phyloP scores from a whole-genome alignment of 441 rosid species.

The Adansonia madagascariensis region DNA sequence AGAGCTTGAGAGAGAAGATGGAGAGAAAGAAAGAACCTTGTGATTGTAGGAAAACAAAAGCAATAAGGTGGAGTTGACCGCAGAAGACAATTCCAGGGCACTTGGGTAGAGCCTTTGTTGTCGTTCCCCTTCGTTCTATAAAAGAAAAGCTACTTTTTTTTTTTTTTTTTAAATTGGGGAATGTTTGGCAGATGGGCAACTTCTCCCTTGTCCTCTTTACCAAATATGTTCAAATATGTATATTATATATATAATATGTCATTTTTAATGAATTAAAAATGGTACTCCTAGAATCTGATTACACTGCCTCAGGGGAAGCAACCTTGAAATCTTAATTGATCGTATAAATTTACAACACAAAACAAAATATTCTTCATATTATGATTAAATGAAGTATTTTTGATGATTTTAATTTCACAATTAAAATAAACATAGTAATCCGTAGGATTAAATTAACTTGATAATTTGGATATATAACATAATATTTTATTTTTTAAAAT shows the following conservation, averaged over 20 bases:
- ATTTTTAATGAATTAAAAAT: neutral
- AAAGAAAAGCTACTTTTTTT: neutral
- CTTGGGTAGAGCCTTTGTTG: neutral
- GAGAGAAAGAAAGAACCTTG: constrained; percentile 28
- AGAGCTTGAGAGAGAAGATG: constrained; percentile 2
- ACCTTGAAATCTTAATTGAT: too few species aligned
- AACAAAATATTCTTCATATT: too few species aligned
- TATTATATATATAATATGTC: too few species aligned
- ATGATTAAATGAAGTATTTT: too few species aligned
- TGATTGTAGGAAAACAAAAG: constrained; percentile 9
- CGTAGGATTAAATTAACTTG: too few species aligned
- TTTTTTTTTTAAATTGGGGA: neutral
- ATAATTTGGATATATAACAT: too few species aligned
- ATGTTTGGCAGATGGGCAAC: neutral
- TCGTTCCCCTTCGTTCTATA: neutral
- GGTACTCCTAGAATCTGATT: too few species aligned
- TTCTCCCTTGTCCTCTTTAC: neutral
- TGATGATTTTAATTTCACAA: too few species aligned
- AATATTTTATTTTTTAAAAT: too few species aligned
- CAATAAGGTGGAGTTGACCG: constrained; percentile 20
- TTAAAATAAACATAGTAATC: too few species aligned
- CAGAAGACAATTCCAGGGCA: constrained; percentile 19
- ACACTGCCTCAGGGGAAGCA: too few species aligned
- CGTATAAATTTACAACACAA: too few species aligned
- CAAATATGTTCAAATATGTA: neutral